These are phyloP conservation scores for Entrophospora sp. DNA, from an alignment of 192 early-diverging fungal genomes.

Conservation along the genomic window DNA sequence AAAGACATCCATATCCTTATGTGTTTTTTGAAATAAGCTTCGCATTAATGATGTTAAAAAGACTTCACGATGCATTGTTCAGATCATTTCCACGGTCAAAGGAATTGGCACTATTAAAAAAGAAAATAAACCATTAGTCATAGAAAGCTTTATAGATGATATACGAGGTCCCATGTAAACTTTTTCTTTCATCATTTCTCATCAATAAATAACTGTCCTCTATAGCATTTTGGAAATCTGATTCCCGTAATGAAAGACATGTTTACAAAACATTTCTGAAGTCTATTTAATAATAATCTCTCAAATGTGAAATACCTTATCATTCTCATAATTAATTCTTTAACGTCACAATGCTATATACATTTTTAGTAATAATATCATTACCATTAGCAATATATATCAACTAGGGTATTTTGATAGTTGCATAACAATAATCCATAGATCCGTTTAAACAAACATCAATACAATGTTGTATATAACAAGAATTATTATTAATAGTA, in stretches of 20 bases:
- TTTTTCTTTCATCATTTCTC: slow-evolving; percentile 12
- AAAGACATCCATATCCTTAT: neutral
- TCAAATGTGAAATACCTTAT: slow-evolving; percentile 7
- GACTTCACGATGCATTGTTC: slow-evolving; percentile 4
- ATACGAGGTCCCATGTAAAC: slow-evolving; percentile 6
- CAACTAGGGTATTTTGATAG: too few species aligned
- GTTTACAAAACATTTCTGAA: slow-evolving; percentile 2
- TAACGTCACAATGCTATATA: slow-evolving; percentile 8
- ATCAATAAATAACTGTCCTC: slow-evolving; percentile 1
- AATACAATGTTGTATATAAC: too few species aligned
- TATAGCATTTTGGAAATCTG: slow-evolving; percentile 4
- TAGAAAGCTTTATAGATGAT: slow-evolving; percentile 13
- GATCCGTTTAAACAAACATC: too few species aligned
- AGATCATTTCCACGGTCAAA: slow-evolving; percentile 6
- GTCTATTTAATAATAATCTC: slow-evolving; percentile 12
- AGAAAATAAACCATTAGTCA: neutral
- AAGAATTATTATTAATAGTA: too few species aligned
- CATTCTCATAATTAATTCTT: slow-evolving; percentile 3
- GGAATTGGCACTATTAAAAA: slow-evolving; percentile 9
- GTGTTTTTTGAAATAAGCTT: slow-evolving; percentile 10
- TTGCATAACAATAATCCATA: too few species aligned
- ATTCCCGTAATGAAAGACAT: slow-evolving; percentile 6
- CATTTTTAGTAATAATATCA: too few species aligned
- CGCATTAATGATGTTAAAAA: slow-evolving; percentile 11
- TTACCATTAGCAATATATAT: too few species aligned